Base-by-base conservation (phyloP, 1,284 basidiomycete species). In the Cryptococcus sp. region DNA sequence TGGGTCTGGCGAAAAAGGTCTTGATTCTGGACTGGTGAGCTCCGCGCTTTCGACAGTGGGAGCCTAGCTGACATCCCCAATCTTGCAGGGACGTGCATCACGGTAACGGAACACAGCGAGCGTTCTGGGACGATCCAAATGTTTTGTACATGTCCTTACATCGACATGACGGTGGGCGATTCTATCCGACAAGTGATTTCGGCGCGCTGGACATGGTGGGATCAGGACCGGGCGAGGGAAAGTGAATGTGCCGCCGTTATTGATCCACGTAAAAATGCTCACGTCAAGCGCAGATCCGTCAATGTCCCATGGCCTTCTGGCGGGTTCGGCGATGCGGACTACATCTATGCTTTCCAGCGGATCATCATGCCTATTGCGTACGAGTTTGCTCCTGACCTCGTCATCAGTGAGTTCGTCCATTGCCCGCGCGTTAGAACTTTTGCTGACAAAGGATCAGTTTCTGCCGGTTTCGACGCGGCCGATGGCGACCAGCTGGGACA, bases 131-230 rank as follows among this genome's bases (percentile, higher is more conserved):
- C 62, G 93, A 98, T 70, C 86, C 89, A 0, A 85, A 85, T 45
- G 90, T 99, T 17, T 82, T 99, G n/a, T 99, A 97, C 79, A 86
- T 99, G 20, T 99, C 96, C 35, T 70, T 99, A 38, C 96, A 99
- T 80, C 88, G 94, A 22, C 96, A 95, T 75, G 94, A 97, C 63
- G 86, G 87, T 48, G 92, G 92, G 3, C 81, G 79, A 17, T 99
- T 95, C 77, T 99, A 99, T 77, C 96, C 96, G 0, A 89, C 90
- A 58, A 91, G 91, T 11, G 86, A 88, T 27, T 95, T 92, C 71
- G 96, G 95, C 1, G 85, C 87, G 35, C 82, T 93, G 77, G 86
- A 88, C 52, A 91, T 90, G 56, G 90, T 88, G 55, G 96, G 96
- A 27, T 86, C 87, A 61, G 94, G 91, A 0, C 71, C 81, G 0